Conservation (phyloP, 352 stramenopile species). For the Globisporangium rhizosaccharum region DNA sequence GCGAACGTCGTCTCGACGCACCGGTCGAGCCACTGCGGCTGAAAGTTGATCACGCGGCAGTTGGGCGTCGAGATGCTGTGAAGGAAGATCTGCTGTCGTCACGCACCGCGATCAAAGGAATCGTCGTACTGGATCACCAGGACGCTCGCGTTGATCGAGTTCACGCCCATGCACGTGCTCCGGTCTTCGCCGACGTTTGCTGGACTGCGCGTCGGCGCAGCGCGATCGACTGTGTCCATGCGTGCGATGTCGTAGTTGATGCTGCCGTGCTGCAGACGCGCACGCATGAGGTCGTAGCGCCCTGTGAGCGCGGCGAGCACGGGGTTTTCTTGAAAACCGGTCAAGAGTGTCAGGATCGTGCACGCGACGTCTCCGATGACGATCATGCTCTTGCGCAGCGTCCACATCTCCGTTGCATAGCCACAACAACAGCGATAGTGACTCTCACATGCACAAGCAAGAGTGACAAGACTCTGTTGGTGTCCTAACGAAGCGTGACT, state of each 20-base stretch:
- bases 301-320: slow-evolving; percentile 14
- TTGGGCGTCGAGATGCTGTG: slow-evolving; percentile 35
- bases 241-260: slow-evolving; percentile 26
- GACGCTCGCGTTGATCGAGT: slow-evolving; percentile 29
- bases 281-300: slow-evolving; percentile 16
- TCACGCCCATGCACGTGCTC: slow-evolving; percentile 34
- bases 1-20: slow-evolving; percentile 19
- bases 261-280: slow-evolving; percentile 11
- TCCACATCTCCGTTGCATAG: too few relatives aligned
- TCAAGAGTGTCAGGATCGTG: slow-evolving; percentile 25
- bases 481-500: too few relatives aligned
- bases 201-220: slow-evolving; percentile 19
- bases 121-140: slow-evolving; percentile 31
- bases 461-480: too few relatives aligned
- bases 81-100: slow-evolving; percentile 23
- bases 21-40: slow-evolving; percentile 22
- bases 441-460: too few relatives aligned
- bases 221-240: slow-evolving; percentile 8
- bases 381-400: slow-evolving; percentile 6
- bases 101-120: slow-evolving; percentile 25
- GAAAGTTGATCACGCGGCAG: slow-evolving; percentile 38
- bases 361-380: slow-evolving; percentile 14
- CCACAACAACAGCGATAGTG: too few relatives aligned
- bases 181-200: slow-evolving; percentile 28
- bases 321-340: slow-evolving; percentile 24